Evolutionary conservation across 2,329 filamentous ascomycete genomes (phyloP).

Genomic region (Colletotrichum sp.): DNA sequence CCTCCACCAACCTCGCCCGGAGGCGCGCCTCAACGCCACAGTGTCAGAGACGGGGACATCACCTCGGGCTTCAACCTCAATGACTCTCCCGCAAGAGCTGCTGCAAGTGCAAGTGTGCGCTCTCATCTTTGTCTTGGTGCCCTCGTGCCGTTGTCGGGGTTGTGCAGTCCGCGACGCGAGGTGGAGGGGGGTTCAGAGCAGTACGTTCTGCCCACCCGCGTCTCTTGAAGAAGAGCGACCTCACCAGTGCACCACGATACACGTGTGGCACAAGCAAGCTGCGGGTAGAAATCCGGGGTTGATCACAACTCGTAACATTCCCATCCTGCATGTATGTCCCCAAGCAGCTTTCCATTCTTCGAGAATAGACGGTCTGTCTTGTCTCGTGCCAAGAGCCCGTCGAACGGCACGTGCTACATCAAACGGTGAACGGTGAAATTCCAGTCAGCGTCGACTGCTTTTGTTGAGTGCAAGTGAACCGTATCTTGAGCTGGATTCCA

Average conservation of each 20-base stretch:
- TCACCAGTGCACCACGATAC: neutral
- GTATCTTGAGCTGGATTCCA: neutral
- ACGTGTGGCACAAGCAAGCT: neutral
- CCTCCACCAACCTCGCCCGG: constrained; percentile 13
- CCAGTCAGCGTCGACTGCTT: neutral
- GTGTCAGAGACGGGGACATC: neutral
- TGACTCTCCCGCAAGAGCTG: neutral
- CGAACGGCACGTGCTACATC: neutral
- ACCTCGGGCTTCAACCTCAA: neutral
- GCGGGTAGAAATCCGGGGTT: constrained; percentile 18
- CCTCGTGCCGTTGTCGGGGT: neutral
- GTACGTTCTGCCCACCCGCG: neutral
- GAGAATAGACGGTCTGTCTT: neutral
- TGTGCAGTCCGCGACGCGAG: neutral
- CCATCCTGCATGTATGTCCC: neutral
- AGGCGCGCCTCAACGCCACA: constrained; percentile 20
- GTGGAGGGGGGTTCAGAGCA: neutral
- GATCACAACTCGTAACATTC: neutral
- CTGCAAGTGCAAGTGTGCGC: neutral
- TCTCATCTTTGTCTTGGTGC: neutral
- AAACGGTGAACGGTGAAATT: neutral
- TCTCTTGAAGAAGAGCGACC: neutral
- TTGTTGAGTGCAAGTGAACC: neutral
- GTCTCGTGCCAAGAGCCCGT: neutral
- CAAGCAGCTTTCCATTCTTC: neutral